These are phyloP conservation scores for Saccharomycopsis synnaedendra DNA, from an alignment of 805 yeast genomes.

Conservation along the genomic window DNA sequence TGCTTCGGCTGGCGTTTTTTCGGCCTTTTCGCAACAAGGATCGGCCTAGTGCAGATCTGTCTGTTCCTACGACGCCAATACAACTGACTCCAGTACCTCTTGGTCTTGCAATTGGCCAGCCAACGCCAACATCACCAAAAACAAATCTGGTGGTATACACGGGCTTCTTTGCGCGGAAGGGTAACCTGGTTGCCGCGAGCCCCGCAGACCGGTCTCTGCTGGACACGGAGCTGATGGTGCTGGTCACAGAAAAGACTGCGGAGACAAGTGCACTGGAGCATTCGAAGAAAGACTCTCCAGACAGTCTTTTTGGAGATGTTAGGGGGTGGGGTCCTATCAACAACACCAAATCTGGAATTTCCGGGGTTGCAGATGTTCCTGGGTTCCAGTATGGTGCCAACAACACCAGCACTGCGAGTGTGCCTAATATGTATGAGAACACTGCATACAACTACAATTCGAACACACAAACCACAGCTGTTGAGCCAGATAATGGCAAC, in stretches of 20 bases:
- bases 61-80: no score
- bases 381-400: background rate
- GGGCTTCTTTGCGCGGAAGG: conserved; percentile 13
- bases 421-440: conserved; percentile 1
- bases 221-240: no score
- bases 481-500: background rate
- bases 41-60: no score
- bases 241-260: background rate
- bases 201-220: background rate
- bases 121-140: background rate
- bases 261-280: background rate
- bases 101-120: background rate
- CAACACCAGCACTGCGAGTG: background rate
- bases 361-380: background rate
- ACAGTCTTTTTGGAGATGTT: background rate
- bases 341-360: background rate
- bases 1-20: conserved; percentile 7
- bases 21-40: background rate
- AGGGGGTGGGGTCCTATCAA: no score
- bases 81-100: background rate
- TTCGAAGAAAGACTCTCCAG: background rate
- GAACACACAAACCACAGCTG: background rate
- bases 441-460: background rate
- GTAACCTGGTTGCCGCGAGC: background rate
- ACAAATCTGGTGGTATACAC: conserved; percentile 12